Conservation (phyloP, 2,329 filamentous ascomycete genomes). For the Fusarium hainanense region DNA sequence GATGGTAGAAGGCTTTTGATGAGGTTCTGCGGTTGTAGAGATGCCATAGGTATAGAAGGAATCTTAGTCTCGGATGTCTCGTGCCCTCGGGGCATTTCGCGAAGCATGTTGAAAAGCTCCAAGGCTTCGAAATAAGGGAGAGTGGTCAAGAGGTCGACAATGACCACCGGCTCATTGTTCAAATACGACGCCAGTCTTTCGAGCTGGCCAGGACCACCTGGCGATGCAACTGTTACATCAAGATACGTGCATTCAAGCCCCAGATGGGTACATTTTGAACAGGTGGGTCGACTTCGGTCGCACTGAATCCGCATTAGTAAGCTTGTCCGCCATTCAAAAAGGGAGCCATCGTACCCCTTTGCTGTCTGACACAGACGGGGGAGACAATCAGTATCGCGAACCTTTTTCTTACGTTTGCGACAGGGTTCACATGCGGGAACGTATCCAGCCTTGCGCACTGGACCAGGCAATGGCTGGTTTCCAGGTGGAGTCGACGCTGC, state of each 20-base stretch:
- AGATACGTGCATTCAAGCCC: not conserved
- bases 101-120: not conserved
- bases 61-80: not conserved
- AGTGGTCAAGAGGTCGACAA: not conserved
- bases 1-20: not conserved
- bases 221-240: fast-evolving
- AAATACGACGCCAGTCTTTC: not conserved
- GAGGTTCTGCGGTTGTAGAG: not conserved
- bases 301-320: not conserved
- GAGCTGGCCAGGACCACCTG: not conserved
- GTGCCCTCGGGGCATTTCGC: not conserved
- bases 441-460: not conserved
- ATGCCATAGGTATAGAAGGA: not conserved
- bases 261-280: not conserved
- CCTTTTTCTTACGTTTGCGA: slow-evolving; percentile 3
- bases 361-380: fast-evolving
- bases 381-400: not conserved
- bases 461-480: fast-evolving
- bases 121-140: not conserved
- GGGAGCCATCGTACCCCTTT: not conserved
- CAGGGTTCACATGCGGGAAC: not conserved
- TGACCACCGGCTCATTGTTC: not conserved
- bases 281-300: not conserved
- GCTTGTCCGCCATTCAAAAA: not conserved
- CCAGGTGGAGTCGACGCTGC: not conserved